A percentile compares a stretch with the other conserved stretches of the same genome.
phyloP scores from a whole-genome alignment of 139 green algal genomes.

The Chlorella sp. region DNA sequence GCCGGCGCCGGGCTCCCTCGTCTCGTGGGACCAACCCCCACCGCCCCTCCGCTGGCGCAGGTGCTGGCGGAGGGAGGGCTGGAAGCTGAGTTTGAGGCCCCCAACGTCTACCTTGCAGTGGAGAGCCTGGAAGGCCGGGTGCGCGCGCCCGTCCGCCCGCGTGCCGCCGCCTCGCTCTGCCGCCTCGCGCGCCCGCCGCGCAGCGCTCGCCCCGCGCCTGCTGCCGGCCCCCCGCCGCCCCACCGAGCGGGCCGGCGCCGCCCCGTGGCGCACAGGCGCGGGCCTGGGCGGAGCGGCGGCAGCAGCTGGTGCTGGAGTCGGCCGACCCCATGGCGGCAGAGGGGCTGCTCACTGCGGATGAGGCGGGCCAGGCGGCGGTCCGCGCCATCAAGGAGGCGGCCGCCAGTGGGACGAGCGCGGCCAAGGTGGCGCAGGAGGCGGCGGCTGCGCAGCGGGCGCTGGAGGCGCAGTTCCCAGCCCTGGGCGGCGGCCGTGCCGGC shows the following conservation, averaged over 20 bases:
- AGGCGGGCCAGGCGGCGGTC: slow-evolving; percentile 31
- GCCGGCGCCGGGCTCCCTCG: too few relatives aligned
- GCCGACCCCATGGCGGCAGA: background rate
- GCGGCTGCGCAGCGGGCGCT: background rate
- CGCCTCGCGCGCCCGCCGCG: too few relatives aligned
- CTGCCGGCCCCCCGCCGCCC: too few relatives aligned
- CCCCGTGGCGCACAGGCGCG: too few relatives aligned
- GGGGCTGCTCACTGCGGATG: slow-evolving; percentile 7
- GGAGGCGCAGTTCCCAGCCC: slow-evolving; percentile 1
- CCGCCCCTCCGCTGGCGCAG: slow-evolving; percentile 1
- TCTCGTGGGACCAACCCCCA: too few relatives aligned
- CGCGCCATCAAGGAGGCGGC: slow-evolving; percentile 33
- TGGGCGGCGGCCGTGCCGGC: background rate
- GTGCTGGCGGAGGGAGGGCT: slow-evolving; percentile 50
- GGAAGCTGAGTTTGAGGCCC: slow-evolving; percentile 60
- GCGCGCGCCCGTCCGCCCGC: slow-evolving; percentile 44
- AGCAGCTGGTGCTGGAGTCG: slow-evolving; percentile 36
- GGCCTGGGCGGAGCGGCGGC: slow-evolving; percentile 48
- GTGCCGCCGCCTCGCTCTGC: too few relatives aligned
- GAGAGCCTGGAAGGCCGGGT: slow-evolving; percentile 70
- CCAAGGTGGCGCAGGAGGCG: slow-evolving; percentile 9
- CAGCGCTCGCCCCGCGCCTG: too few relatives aligned
- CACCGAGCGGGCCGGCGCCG: too few relatives aligned
- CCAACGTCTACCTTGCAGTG: slow-evolving; percentile 64
- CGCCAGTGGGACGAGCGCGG: slow-evolving; percentile 23